Percentiles rank a stretch among this genome's conserved stretches.
phyloP scores from a whole-genome alignment of 2,329 filamentous ascomycete species.

The Pezicula neosporulosa region DNA sequence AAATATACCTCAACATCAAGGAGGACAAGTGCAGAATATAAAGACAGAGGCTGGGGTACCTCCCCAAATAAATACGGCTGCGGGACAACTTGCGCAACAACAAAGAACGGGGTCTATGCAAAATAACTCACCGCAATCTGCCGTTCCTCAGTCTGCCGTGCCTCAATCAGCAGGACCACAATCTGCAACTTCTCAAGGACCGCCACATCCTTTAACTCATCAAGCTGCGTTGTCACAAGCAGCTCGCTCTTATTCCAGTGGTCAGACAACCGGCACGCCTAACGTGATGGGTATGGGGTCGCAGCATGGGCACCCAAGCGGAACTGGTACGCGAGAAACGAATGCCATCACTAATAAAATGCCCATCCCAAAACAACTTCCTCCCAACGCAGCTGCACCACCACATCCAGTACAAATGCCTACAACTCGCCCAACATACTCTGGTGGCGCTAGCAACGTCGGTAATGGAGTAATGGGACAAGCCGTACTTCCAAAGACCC shows the following conservation, averaged over 20 bases:
- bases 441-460: constrained; percentile 69
- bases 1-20: constrained; percentile 9
- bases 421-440: constrained; percentile 75
- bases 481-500: constrained; percentile 77
- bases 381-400: constrained; percentile 61
- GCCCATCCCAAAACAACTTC: constrained; percentile 63
- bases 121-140: constrained; percentile 26
- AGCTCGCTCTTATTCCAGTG: constrained; percentile 28
- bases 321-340: constrained; percentile 15
- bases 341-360: constrained; percentile 27
- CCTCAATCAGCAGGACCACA: constrained; percentile 24
- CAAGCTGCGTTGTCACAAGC: constrained; percentile 26
- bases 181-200: constrained; percentile 15
- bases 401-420: constrained; percentile 74
- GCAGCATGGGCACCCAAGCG: constrained; percentile 17
- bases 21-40: constrained; percentile 15
- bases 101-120: constrained; percentile 15
- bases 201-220: constrained; percentile 21
- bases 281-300: constrained; percentile 28
- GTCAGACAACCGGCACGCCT: constrained; percentile 14
- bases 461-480: constrained; percentile 83
- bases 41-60: constrained; percentile 23
- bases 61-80: constrained; percentile 25
- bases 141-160: constrained; percentile 24
- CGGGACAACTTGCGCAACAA: constrained; percentile 19